phyloP scores from a whole-genome alignment of 345 rosid genomes.

The Rhodamnia argentea region DNA sequence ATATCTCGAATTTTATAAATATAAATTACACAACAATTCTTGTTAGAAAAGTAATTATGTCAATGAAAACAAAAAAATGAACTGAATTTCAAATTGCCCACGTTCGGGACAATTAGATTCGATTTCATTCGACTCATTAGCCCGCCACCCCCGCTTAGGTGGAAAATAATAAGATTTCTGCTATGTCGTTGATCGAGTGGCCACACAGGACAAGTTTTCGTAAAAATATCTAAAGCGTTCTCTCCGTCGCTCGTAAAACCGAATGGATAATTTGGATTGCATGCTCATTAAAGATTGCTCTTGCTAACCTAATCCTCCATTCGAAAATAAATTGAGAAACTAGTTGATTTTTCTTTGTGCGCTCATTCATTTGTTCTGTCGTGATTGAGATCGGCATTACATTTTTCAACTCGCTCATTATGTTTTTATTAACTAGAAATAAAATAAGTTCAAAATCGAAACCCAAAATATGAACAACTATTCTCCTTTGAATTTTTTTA shows the following conservation, averaged over 20 bases:
- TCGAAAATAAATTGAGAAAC: too few species aligned
- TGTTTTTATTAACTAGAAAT: too few species aligned
- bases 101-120: background rate
- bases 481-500: too few species aligned
- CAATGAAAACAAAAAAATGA: background rate
- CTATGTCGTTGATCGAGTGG: background rate
- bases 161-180: background rate
- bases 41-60: background rate
- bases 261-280: background rate
- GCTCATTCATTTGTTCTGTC: background rate
- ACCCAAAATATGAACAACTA: too few species aligned
- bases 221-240: background rate
- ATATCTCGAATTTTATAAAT: background rate
- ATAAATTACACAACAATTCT: background rate
- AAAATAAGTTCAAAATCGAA: too few species aligned
- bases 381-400: background rate
- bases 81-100: background rate
- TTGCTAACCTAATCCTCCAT: background rate
- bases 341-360: too few species aligned
- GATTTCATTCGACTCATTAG: background rate
- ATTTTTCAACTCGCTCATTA: background rate
- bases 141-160: background rate
- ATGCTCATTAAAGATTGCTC: background rate
- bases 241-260: background rate
- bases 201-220: background rate